Evolutionary conservation across 2,329 filamentous ascomycete genomes (phyloP), one percentile per base, ranked within the genome.

Genomic region (Claviceps humidiphila): DNA sequence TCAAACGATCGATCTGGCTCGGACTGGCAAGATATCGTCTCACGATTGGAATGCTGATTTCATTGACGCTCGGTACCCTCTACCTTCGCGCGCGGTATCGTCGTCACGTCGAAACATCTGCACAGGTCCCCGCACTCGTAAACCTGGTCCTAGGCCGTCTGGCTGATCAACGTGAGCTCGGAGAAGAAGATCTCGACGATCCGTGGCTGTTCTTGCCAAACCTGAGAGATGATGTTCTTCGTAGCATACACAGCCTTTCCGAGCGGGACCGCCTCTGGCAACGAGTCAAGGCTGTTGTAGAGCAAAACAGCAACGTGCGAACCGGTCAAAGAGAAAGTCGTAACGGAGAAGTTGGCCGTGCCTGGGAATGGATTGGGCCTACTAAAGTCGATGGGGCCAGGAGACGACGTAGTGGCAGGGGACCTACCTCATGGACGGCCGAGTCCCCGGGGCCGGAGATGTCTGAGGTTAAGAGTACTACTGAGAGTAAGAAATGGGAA

Each of bases 241-340:
- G 91, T 20, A 80, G 85, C 30, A 83, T 95, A 55, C 88, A 96
- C 65, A 84, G 80, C 3, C 76, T 90, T 20, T 75, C 76, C 8
- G 80, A 89, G 60, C 78, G 93, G 40, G 85, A 93, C 63, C 79
- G 81, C 52, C 74, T 98, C 49, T 98, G 94, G 93, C 77, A 82
- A 57, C 81, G 81, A 49, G 93, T 98, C 20, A 79, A 82, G 58
- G 80, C 75, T 50, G 85, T 97, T 50, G 90, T 98, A 1, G 93
- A 98, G 68, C 83, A 84, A 67, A 98, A 98, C 66, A 86, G 87
- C 55, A 98, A 98, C 63, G 85, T 98, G 16, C 79, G 93, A 43
- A 87, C 78, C 0, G 74, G 77, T 69, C 68, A 90, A 77, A 71
- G 89, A 73, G 71, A 85, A 77, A 68, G 84, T 47, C 70, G 74